phyloP scores from a whole-genome alignment of 2,329 filamentous ascomycete species.

The Scedosporium dehoogii region DNA sequence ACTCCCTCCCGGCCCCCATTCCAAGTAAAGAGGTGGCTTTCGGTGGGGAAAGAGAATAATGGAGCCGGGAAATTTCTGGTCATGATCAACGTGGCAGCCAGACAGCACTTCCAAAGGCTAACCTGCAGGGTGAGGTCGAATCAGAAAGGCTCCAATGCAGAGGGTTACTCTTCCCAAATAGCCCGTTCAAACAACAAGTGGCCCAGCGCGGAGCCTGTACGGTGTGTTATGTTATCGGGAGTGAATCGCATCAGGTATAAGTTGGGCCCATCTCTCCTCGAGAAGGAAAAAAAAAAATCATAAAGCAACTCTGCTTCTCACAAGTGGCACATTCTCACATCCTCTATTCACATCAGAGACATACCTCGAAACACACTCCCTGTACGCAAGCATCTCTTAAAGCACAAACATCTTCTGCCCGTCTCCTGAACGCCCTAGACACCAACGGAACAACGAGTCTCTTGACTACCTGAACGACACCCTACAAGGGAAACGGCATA shows the following conservation, averaged over 20 bases:
- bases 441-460: neutral
- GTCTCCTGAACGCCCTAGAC: neutral
- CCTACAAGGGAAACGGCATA: neutral
- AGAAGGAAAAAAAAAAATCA: neutral
- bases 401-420: neutral
- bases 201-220: neutral
- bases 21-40: slow-evolving; percentile 2
- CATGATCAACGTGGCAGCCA: slow-evolving; percentile 23
- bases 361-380: neutral
- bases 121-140: slow-evolving; percentile 3
- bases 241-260: neutral
- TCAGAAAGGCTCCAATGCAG: slow-evolving; percentile 4
- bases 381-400: neutral
- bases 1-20: slow-evolving; percentile 3
- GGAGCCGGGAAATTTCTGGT: slow-evolving; percentile 16
- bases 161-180: neutral
- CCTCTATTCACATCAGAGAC: neutral
- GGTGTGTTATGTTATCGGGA: neutral
- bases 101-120: slow-evolving; percentile 15
- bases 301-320: neutral
- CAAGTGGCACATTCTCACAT: neutral
- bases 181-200: neutral
- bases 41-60: slow-evolving; percentile 2
- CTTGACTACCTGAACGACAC: neutral
- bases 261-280: neutral